Percentiles rank a stretch among this genome's conserved stretches.
Evolutionary conservation across 345 rosid species (phyloP).

Genomic region (Dovyalis caffra): DNA sequence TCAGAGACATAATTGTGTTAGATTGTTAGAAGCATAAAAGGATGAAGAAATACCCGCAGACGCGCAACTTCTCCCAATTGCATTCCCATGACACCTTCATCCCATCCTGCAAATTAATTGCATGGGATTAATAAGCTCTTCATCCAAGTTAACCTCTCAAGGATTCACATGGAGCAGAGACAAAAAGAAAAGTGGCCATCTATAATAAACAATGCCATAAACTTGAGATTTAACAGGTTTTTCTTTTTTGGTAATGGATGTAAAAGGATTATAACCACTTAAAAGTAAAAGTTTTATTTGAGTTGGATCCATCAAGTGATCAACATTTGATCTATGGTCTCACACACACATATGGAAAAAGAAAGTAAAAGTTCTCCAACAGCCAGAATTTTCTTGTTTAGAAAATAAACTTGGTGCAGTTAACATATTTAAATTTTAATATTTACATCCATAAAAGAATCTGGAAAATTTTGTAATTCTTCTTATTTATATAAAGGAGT

Average conservation of each 20-base stretch:
- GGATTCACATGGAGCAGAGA: neutral
- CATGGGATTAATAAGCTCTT: neutral
- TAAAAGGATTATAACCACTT: neutral
- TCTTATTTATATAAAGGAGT: neutral
- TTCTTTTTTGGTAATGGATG: no score
- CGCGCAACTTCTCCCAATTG: constrained; percentile 93
- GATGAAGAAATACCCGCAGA: constrained; percentile 56
- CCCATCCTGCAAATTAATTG: constrained; percentile 72
- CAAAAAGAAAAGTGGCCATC: neutral
- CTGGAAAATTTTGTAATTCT: neutral
- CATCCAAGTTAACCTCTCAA: neutral
- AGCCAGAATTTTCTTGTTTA: neutral
- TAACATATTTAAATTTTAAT: no score
- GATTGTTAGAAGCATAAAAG: neutral
- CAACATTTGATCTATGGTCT: no score
- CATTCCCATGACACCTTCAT: constrained; percentile 97
- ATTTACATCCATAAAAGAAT: neutral
- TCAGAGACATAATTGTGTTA: no score
- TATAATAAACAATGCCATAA: neutral
- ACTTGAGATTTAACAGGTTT: neutral
- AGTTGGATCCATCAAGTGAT: neutral
- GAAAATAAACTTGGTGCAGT: neutral
- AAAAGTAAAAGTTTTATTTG: neutral
- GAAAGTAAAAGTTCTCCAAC: neutral
- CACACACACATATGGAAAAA: no score